Percentiles rank a stretch among this genome's conserved stretches.
phyloP scores from a whole-genome alignment of 306 rosid species.

The Sicyos edulis region DNA sequence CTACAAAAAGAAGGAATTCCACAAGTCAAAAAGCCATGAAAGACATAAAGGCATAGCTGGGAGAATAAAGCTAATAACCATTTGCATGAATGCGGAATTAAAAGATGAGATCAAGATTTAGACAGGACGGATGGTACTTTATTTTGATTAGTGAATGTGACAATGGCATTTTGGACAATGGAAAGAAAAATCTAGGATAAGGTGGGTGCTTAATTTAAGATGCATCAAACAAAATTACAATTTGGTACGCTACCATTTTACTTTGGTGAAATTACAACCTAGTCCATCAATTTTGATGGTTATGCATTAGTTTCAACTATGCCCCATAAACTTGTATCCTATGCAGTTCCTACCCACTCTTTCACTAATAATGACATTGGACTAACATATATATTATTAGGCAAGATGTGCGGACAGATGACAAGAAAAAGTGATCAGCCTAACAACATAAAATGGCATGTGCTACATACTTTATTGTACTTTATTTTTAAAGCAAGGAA shows the following conservation, averaged over 20 bases:
- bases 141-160: neutral
- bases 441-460: neutral
- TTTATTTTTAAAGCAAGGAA: neutral
- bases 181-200: neutral
- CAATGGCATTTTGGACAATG: neutral
- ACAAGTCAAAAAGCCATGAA: conserved; percentile 28
- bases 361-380: neutral
- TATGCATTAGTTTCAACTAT: neutral
- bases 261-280: neutral
- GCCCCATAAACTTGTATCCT: neutral
- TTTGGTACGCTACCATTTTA: neutral
- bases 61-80: conserved; percentile 49
- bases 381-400: neutral
- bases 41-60: conserved; percentile 28
- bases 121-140: neutral
- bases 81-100: conserved; percentile 31
- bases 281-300: neutral
- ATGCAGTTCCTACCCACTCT: neutral
- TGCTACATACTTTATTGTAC: neutral
- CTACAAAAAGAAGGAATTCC: conserved; percentile 23
- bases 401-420: neutral
- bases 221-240: conserved; percentile 1
- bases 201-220: neutral
- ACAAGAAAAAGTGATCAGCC: neutral
- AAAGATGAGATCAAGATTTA: conserved; percentile 21